These are phyloP conservation scores for Debaryomyces psychrophilus DNA, from an alignment of 1,139 yeast genomes.

Conservation along the genomic window DNA sequence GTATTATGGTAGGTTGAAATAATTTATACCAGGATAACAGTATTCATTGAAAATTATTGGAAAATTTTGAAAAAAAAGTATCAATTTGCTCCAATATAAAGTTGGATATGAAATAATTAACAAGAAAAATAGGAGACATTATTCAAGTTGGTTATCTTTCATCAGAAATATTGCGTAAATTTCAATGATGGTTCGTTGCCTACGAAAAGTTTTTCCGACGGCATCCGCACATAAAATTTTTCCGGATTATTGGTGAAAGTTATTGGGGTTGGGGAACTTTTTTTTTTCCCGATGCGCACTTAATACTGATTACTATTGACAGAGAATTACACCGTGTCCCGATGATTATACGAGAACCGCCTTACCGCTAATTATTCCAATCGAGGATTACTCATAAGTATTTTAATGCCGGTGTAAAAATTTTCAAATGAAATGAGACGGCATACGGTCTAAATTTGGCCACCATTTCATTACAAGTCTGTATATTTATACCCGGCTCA, in stretches of 20 bases:
- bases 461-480: no score
- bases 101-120: background rate
- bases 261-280: slow-evolving; percentile 5
- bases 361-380: background rate
- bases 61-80: background rate
- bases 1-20: no score
- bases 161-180: background rate
- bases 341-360: background rate
- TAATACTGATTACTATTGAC: background rate
- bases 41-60: background rate
- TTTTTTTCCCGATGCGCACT: background rate
- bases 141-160: background rate
- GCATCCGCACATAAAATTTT: slow-evolving; percentile 11
- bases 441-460: no score
- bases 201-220: slow-evolving; percentile 13
- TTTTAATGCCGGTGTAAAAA: no score
- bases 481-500: no score
- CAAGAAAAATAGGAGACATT: background rate
- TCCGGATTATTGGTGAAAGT: slow-evolving; percentile 16
- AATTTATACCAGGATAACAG: no score
- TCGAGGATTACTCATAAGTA: no score
- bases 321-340: background rate
- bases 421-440: no score
- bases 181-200: slow-evolving; percentile 5
- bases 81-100: background rate